A percentile compares a stretch with the other conserved stretches of the same genome.
Conservation (phyloP, 2,329 filamentous ascomycete species). For the Hysterium pulicare region DNA sequence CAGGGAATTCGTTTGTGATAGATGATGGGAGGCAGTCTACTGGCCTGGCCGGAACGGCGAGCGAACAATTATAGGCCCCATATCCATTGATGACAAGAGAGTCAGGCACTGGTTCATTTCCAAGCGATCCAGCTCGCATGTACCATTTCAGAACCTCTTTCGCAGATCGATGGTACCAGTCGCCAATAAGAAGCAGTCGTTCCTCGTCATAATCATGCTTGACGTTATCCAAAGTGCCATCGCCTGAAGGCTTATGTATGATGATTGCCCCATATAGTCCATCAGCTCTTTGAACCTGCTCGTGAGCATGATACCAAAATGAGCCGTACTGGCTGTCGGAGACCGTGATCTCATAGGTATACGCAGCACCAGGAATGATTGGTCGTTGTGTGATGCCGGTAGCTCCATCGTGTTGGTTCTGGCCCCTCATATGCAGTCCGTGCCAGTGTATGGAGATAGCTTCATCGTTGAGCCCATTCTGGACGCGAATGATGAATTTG, state of each 20-base stretch:
- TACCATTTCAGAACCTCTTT: conserved; percentile 44
- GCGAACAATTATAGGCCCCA: conserved; percentile 46
- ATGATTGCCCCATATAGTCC: conserved; percentile 49
- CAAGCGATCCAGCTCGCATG: conserved; percentile 35
- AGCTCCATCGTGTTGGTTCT: conserved; percentile 23
- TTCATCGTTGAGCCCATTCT: conserved; percentile 6
- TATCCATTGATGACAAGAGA: conserved; percentile 48
- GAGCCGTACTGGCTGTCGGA: conserved; percentile 39
- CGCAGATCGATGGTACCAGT: conserved; percentile 41
- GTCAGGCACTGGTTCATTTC: conserved; percentile 37
- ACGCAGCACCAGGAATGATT: conserved; percentile 20
- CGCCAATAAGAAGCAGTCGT: conserved; percentile 46
- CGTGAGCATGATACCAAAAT: conserved; percentile 51
- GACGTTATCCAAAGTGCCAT: neutral
- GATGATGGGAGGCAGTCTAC: conserved; percentile 38
- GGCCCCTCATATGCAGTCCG: conserved; percentile 16
- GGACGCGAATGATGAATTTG: conserved; percentile 26
- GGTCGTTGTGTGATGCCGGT: conserved; percentile 20
- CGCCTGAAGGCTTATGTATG: conserved; percentile 40
- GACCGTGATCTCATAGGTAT: conserved; percentile 35
- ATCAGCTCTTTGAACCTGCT: conserved; percentile 42
- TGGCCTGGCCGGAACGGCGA: conserved; percentile 27
- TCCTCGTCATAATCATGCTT: conserved; percentile 37
- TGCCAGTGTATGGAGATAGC: conserved; percentile 9
- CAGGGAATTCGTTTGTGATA: conserved; percentile 25